Base-by-base conservation (phyloP, 2,329 filamentous ascomycete genomes). In the Ascochyta pisi region DNA sequence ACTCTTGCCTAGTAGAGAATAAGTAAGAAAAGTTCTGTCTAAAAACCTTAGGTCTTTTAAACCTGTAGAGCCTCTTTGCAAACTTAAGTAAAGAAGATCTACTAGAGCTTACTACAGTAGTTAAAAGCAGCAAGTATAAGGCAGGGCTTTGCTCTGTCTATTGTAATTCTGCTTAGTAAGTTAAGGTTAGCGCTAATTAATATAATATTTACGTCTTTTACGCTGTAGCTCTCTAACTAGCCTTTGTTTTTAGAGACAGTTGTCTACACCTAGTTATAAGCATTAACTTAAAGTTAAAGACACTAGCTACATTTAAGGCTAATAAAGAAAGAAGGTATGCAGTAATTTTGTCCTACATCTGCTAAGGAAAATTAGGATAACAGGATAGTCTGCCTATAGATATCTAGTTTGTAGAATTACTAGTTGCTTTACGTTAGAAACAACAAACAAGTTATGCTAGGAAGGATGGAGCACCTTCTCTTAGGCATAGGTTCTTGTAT, bases 101-200 rank as follows among this genome's bases (percentile, higher is more conserved):
- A 44, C 41, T 44, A 27, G 16, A 44, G 27, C 9, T 44, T 27
- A 10, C 41, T 26, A 8, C 10, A 9, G 41, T 15, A 15, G 41
- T 43, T 26, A 33, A 43, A 43, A 43, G n/a, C 41, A 34, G 41
- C 41, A 12, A 44, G 27, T 34, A 44, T 27, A 44, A 44, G 41
- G 10, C 27, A 9, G 15, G 41, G 29, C 15, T 23, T 27, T 44
- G 29, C 29, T 44, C 15, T 44, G 8, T 23, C 3, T 16, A 6
- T 23, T 23, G 12, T n/a, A 15, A 34, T 33, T 4, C 29, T 16
- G 19, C 41, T 44, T 16, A 44, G 12, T 13, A 44, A 8, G 29
- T 44, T 27, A 12, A 44, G 29, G 34, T 44, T 16, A 44, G 13
- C 29, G 7, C 41, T 27, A 16, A 44, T 44, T n/a, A 44, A 16